Evolutionary conservation across 2,329 filamentous ascomycete genomes (phyloP).

Genomic region (Raffaelea arxii): DNA sequence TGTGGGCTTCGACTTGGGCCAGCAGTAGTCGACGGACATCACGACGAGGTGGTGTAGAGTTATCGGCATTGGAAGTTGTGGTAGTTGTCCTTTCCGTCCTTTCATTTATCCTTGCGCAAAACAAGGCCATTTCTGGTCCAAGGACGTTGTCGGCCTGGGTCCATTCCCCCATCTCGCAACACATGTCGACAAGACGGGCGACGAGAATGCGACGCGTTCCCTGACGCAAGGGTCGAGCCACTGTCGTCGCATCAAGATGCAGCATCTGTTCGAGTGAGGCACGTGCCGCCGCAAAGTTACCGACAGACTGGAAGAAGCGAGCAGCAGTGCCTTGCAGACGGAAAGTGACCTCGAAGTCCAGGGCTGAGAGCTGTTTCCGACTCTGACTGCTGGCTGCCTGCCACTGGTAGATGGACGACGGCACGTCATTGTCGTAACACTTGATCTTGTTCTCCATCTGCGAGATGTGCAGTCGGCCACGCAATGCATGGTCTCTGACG

Average conservation of each 20-base stretch:
- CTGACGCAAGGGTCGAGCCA: background rate
- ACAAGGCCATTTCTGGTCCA: background rate
- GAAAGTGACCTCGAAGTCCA: conserved; percentile 1
- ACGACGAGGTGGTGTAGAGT: background rate
- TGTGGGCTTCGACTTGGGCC: background rate
- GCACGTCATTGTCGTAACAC: conserved; percentile 3
- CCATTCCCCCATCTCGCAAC: background rate
- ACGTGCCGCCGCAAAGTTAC: conserved; percentile 1
- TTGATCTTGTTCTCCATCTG: conserved; percentile 6
- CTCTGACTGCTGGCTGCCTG: background rate
- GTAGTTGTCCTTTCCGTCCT: too few species aligned
- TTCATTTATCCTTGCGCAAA: too few species aligned
- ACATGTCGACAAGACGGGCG: conserved; percentile 1
- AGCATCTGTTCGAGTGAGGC: conserved; percentile 4
- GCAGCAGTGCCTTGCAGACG: conserved; percentile 1
- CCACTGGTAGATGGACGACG: conserved; percentile 3
- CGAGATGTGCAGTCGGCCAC: conserved; percentile 5
- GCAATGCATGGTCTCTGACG: conserved; percentile 1
- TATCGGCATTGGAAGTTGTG: too few species aligned
- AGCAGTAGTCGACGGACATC: background rate
- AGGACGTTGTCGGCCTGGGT: background rate
- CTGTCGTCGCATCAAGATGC: background rate
- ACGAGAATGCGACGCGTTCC: background rate
- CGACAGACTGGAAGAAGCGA: conserved; percentile 6
- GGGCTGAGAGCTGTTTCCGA: background rate